These are phyloP conservation scores for Alternaria sp. DNA, from an alignment of 2,329 filamentous ascomycete genomes.

Conservation along the genomic window DNA sequence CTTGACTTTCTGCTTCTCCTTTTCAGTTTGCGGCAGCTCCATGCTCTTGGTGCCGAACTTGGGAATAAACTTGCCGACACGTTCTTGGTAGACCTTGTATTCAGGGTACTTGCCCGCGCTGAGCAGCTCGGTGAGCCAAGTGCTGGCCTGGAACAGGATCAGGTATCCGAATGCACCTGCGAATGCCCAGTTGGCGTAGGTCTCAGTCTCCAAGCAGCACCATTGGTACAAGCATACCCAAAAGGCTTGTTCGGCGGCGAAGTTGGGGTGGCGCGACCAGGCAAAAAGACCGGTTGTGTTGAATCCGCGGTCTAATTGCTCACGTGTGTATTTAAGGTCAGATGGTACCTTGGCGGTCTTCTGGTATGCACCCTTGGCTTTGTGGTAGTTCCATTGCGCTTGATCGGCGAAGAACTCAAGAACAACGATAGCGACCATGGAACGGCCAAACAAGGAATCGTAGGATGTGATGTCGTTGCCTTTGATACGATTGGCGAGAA, in stretches of 20 bases:
- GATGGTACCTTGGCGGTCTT: slow-evolving; percentile 74
- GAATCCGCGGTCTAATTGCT: slow-evolving; percentile 90
- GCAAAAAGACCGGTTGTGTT: slow-evolving; percentile 84
- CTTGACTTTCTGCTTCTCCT: slow-evolving; percentile 33
- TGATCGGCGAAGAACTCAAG: slow-evolving; percentile 85
- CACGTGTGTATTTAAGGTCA: slow-evolving; percentile 68
- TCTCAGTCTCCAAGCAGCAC: slow-evolving; percentile 78
- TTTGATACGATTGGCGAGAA: slow-evolving; percentile 75
- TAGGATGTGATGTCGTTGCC: slow-evolving; percentile 57
- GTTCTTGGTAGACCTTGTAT: slow-evolving; percentile 83
- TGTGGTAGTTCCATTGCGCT: slow-evolving; percentile 91
- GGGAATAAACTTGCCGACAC: slow-evolving; percentile 86
- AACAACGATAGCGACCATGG: slow-evolving; percentile 66
- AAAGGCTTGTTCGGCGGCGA: slow-evolving; percentile 87
- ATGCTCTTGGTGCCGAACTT: slow-evolving; percentile 50
- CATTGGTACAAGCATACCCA: slow-evolving; percentile 92
- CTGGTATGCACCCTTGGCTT: slow-evolving; percentile 79
- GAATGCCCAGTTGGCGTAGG: slow-evolving; percentile 80
- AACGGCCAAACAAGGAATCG: slow-evolving; percentile 66
- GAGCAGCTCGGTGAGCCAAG: slow-evolving; percentile 84
- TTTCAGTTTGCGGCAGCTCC: slow-evolving; percentile 34
- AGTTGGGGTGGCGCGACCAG: slow-evolving; percentile 93
- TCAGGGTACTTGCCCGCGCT: slow-evolving; percentile 85
- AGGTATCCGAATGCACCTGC: slow-evolving; percentile 75
- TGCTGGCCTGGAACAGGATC: slow-evolving; percentile 87